Base-by-base conservation (phyloP, 202 grass and related monocot species). In the Hordeum pubiflorum region DNA sequence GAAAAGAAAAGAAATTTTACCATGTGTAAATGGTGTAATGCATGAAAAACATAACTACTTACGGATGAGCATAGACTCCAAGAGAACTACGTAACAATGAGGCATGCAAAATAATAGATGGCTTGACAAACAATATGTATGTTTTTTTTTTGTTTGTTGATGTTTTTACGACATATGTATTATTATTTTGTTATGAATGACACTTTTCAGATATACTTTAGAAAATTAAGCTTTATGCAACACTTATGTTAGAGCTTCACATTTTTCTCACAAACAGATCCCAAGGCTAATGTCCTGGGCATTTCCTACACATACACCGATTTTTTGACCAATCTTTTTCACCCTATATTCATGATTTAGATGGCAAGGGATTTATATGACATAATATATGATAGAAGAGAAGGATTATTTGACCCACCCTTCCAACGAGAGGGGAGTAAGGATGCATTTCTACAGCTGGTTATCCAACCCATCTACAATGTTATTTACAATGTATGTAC, bases 401-500 rank as follows among this genome's bases (percentile, higher is more conserved):
- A 84, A 67, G 15, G 6, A 29, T 7, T 1, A 41, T 80, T 87
- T 78, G 74, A 85, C 0, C 79, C 84, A 78, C 56, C 88, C 21
- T 70, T 83, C 34, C 57, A 2, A 70, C 72, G 55, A 70, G 94
- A 87, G 56, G 93, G 87, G 44, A 82, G 87, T 21, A 78, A 91
- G 61, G 63, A 95, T 55, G 80, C 87, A 85, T 98, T 98, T 84
- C 63, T 98, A 34, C 41, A 79, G 79, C 12, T 65, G 21, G 81
- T 98, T 74, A 93, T 98, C 76, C 63, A 82, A 61, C 96, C 96
- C 29, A 95, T 98, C 39, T 98, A 90, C 67, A 10, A 24, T 29
- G 87, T 98, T 74, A 80, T 98, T 71, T 10, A 13, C 23, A 86
- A 95, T 91, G 96, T 95, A 95, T 78, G 70, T 86, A 29, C 58